These are phyloP conservation scores for Coemansia nantahalensis DNA, from an alignment of 192 early-diverging fungal species.

Conservation along the genomic window DNA sequence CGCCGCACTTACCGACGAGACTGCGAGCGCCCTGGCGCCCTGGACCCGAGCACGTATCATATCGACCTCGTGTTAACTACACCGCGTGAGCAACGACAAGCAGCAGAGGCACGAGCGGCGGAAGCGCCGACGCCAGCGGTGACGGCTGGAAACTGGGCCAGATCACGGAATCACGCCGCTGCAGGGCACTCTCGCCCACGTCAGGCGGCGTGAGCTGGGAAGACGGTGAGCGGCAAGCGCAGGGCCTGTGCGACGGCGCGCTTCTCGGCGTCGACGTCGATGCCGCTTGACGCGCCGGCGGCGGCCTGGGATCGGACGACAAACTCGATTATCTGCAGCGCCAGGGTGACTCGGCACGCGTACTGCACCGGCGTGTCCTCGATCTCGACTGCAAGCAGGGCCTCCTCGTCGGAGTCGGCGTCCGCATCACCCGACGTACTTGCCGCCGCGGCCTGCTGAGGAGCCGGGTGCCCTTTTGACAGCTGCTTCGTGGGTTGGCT, in stretches of 20 bases:
- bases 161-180: no score
- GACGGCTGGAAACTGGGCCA: no score
- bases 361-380: constrained; percentile 54
- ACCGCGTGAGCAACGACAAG: no score
- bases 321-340: constrained; percentile 50
- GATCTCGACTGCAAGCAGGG: constrained; percentile 36
- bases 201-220: neutral
- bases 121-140: no score
- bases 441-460: no score
- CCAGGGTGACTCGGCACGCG: constrained; percentile 45
- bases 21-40: constrained; percentile 9
- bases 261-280: constrained; percentile 28
- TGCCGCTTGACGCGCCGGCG: neutral
- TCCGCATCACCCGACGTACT: no score
- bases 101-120: no score
- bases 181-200: no score
- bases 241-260: constrained; percentile 27
- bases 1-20: constrained; percentile 10
- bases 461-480: neutral
- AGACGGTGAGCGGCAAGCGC: constrained; percentile 26
- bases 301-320: constrained; percentile 5
- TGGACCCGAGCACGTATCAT: constrained; percentile 4
- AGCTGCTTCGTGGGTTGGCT: neutral
- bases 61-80: no score
- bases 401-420: constrained; percentile 2